Percentiles rank a stretch among this genome's conserved stretches.
These are phyloP conservation scores for Cyclostephanos tholiformis DNA, from an alignment of 108 stramenopile genomes.

Conservation along the genomic window DNA sequence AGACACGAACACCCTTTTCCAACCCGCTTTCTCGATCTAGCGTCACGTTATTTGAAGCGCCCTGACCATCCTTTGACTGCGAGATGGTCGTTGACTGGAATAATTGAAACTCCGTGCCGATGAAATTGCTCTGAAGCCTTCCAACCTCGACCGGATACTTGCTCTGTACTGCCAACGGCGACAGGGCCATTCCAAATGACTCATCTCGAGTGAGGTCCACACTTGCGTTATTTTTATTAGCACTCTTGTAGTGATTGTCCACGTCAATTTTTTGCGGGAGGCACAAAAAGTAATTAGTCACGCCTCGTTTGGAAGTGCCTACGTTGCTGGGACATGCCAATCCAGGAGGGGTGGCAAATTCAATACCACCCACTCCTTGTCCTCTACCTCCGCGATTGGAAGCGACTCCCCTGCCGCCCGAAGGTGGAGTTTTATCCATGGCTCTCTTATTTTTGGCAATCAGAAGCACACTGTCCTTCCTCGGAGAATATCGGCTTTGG, in stretches of 20 bases:
- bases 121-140: constrained; percentile 82
- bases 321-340: neutral
- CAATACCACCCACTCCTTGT: constrained; percentile 6
- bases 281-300: constrained; percentile 77
- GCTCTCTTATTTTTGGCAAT: constrained; percentile 74
- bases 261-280: constrained; percentile 72
- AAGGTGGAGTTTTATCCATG: constrained; percentile 33
- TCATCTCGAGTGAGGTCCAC: constrained; percentile 17
- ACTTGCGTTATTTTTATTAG: constrained; percentile 34
- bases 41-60: neutral
- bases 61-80: neutral
- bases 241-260: constrained; percentile 59
- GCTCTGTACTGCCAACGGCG: constrained; percentile 28
- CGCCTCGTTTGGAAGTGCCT: constrained; percentile 60
- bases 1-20: neutral
- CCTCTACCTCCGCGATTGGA: neutral
- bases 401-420: neutral
- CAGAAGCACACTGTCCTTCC: constrained; percentile 74
- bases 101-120: constrained; percentile 89
- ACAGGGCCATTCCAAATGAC: constrained; percentile 20
- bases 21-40: neutral
- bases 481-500: constrained; percentile 9
- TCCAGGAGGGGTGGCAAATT: constrained; percentile 2
- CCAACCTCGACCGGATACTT: constrained; percentile 47
- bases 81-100: constrained; percentile 20